phyloP scores from a whole-genome alignment of 1,284 basidiomycete species.

The Papiliotrema nemorosa region DNA sequence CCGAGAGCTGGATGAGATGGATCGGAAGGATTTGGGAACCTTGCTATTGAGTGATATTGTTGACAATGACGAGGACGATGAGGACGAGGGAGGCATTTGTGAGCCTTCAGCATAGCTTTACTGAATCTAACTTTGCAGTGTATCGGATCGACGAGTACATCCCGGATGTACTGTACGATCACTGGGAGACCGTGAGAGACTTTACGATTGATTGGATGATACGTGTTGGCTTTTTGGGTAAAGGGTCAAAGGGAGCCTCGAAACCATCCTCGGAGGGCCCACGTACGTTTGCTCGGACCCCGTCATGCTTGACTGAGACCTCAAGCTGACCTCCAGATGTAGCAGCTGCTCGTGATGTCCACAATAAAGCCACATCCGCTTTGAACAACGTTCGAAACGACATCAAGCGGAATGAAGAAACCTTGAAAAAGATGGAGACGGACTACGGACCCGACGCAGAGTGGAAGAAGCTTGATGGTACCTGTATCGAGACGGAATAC shows the following conservation, averaged over 20 bases:
- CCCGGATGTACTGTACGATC: conserved; percentile 73
- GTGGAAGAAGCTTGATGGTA: conserved; percentile 89
- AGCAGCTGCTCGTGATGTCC: conserved; percentile 59
- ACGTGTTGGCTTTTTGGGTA: conserved; percentile 61
- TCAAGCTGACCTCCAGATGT: conserved; percentile 49
- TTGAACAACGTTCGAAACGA: conserved; percentile 48
- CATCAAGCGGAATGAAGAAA: conserved; percentile 25
- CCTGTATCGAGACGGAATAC: conserved; percentile 73
- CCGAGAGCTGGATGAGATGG: conserved; percentile 62
- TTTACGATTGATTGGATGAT: conserved; percentile 63
- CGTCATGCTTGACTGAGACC: neutral
- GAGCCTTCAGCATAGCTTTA: neutral
- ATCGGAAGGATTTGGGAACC: conserved; percentile 68
- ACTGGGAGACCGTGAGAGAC: conserved; percentile 69
- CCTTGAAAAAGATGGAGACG: conserved; percentile 52
- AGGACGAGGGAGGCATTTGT: conserved; percentile 28
- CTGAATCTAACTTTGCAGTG: conserved; percentile 54
- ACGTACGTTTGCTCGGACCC: conserved; percentile 27
- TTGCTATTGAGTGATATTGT: conserved; percentile 71
- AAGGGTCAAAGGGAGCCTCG: conserved; percentile 14
- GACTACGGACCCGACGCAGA: conserved; percentile 82
- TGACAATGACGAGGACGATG: conserved; percentile 37
- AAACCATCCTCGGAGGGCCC: conserved; percentile 28
- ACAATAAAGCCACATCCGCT: conserved; percentile 46
- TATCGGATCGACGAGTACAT: conserved; percentile 80